phyloP scores from a whole-genome alignment of 2,329 filamentous ascomycete species.

The Ceratocystiopsis minuta region DNA sequence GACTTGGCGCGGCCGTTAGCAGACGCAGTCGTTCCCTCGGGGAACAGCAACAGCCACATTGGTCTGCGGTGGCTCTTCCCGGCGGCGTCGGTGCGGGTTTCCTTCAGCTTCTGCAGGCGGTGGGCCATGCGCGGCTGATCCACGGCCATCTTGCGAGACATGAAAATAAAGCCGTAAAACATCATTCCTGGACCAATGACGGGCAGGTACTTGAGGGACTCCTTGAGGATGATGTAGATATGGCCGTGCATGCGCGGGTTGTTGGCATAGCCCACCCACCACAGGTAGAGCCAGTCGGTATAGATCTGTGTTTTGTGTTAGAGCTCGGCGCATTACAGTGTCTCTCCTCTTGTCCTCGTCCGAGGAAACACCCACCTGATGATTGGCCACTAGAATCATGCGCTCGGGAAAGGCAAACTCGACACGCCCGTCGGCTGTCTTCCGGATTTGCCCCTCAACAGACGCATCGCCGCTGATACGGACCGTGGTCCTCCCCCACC shows the following conservation, averaged over 20 bases:
- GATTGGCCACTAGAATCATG: slow-evolving; percentile 70
- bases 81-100: slow-evolving; percentile 30
- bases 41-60: slow-evolving; percentile 83
- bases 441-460: slow-evolving; percentile 55
- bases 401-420: slow-evolving; percentile 68
- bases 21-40: slow-evolving; percentile 71
- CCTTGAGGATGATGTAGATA: slow-evolving; percentile 79
- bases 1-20: slow-evolving; percentile 53
- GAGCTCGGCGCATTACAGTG: no score
- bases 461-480: slow-evolving; percentile 70
- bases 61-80: slow-evolving; percentile 45
- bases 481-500: slow-evolving; percentile 72
- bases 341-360: no score
- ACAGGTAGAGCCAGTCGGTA: slow-evolving; percentile 82
- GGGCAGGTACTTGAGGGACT: slow-evolving; percentile 67
- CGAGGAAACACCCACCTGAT: slow-evolving; percentile 24
- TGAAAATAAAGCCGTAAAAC: slow-evolving; percentile 80
- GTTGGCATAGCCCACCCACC: slow-evolving; percentile 83
- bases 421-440: slow-evolving; percentile 53
- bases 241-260: slow-evolving; percentile 61
- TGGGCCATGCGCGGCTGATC: slow-evolving; percentile 61
- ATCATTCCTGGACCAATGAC: slow-evolving; percentile 66
- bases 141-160: slow-evolving; percentile 74
- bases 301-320: slow-evolving; percentile 37
- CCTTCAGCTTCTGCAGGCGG: slow-evolving; percentile 52